Base-by-base conservation (phyloP, 768 basidiomycete genomes). In the Termitomyces sp. region DNA sequence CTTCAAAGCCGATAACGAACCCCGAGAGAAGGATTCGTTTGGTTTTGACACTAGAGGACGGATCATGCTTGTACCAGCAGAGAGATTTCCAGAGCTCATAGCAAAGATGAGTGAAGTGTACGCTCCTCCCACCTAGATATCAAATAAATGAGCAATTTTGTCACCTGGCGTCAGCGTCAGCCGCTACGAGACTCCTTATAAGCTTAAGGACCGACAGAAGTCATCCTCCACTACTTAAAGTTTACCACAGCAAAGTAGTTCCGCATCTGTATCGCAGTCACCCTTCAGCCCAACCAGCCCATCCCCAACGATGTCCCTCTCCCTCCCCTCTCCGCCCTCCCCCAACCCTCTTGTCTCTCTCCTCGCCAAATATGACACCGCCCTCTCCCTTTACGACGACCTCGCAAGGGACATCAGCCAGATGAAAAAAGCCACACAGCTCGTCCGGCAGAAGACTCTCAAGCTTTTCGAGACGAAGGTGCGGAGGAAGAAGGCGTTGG, bases 1-100 rank as follows among this genome's bases (percentile, higher is more conserved):
- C 0, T 85, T 87, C 68, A 80, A 83, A 46, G 75, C 79, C 4
- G 73, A 80, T 28, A 69, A 78, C 0, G 79, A 78, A 33, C 80
- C 82, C 13, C 78, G 89, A 28, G 84, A 86, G 39, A 78, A 78
- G 56, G 90, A 91, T 16, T 75, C 87, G 1, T 89, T 92, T 65
- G 91, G 92, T 0, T 74, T 92, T 32, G 90, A 92, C 61, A 81
- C 83, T 38, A 80, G 82, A 2, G 90, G 88, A 0, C 73, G 90
- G 32, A 73, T 90, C 55, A 88, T 90, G 80, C 76, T 90, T 4
- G 73, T 93, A 0, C 79, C 83, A 4, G 76, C 76, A 0, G 73
- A 73, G 9, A 72, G 73, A 4, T 76, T 85, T 13, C 68, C 69
- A 2, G 73, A 73, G 7, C 45, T 89, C 22, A 79, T 86, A 0